A percentile compares a stretch with the other conserved stretches of the same genome.
These are phyloP conservation scores for Yamadazyma pseudoaaseri DNA, from an alignment of 1,139 yeast species.

Conservation along the genomic window DNA sequence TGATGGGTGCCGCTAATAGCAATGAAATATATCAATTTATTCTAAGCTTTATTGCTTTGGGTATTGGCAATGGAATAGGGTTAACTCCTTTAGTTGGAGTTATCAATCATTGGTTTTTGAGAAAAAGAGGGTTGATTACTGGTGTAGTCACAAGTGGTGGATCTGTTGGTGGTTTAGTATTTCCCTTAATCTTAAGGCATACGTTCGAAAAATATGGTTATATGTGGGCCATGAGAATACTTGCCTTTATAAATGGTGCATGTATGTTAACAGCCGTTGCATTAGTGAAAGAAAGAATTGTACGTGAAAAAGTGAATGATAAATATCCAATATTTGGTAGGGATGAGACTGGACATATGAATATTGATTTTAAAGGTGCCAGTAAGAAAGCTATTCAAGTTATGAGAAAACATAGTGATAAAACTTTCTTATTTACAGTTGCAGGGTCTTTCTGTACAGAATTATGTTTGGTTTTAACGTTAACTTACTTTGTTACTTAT, in stretches of 20 bases:
- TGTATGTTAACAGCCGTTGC: conserved; percentile 37
- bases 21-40: conserved; percentile 33
- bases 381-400: conserved; percentile 1
- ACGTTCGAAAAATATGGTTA: conserved; percentile 32
- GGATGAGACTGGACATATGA: conserved; percentile 1
- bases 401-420: conserved; percentile 16
- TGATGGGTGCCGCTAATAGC: conserved; percentile 34
- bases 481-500: conserved; percentile 57
- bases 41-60: conserved; percentile 34
- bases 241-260: conserved; percentile 28
- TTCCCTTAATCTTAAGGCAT: conserved; percentile 34
- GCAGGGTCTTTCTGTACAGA: conserved; percentile 49
- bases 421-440: conserved; percentile 22
- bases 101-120: conserved; percentile 38
- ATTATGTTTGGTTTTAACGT: conserved; percentile 49
- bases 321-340: neutral
- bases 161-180: conserved; percentile 37
- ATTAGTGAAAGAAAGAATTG: conserved; percentile 45
- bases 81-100: conserved; percentile 40
- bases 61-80: conserved; percentile 34
- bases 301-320: conserved; percentile 4
- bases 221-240: conserved; percentile 36
- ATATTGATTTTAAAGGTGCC: conserved; percentile 1
- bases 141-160: conserved; percentile 43
- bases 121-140: conserved; percentile 34